Conservation (phyloP, 345 rosid species). For the Rhizophora mangle region DNA sequence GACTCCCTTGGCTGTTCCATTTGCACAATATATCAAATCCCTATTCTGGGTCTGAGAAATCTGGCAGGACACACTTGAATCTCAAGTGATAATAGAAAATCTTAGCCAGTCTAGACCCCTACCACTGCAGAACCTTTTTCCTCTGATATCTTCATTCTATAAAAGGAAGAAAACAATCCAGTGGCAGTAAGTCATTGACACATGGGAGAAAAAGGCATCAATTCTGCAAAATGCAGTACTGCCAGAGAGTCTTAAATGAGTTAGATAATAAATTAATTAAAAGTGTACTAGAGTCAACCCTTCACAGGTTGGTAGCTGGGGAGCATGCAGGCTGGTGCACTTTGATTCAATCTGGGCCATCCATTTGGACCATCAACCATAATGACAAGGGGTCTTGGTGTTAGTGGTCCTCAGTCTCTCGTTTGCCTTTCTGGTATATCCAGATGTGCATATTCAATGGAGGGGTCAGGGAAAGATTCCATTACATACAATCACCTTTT, state of each 20-base stretch:
- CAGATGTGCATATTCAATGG: constrained; percentile 17
- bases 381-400: constrained; percentile 10
- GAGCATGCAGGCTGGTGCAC: constrained; percentile 4
- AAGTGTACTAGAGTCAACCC: constrained; percentile 26
- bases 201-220: constrained; percentile 12
- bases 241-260: constrained; percentile 24
- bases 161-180: constrained; percentile 20
- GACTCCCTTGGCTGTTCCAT: constrained; percentile 11
- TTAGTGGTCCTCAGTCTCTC: constrained; percentile 15
- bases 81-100: constrained; percentile 13
- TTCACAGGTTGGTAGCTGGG: constrained; percentile 32
- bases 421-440: constrained; percentile 5
- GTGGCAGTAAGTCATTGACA: constrained; percentile 25
- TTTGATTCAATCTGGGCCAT: constrained; percentile 27
- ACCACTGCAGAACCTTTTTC: constrained; percentile 35
- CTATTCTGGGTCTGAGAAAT: constrained; percentile 13
- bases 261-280: constrained; percentile 24
- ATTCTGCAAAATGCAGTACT: constrained; percentile 24
- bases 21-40: constrained; percentile 13
- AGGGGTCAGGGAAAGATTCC: constrained; percentile 1
- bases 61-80: constrained; percentile 13
- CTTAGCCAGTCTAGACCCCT: constrained; percentile 21
- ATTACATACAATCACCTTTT: not conserved
- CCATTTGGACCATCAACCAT: constrained; percentile 11
- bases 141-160: constrained; percentile 15